Evolutionary conservation across 805 yeast species (phyloP), one percentile per base, ranked within the genome.

Genomic region (Yamadazyma scolyti): DNA sequence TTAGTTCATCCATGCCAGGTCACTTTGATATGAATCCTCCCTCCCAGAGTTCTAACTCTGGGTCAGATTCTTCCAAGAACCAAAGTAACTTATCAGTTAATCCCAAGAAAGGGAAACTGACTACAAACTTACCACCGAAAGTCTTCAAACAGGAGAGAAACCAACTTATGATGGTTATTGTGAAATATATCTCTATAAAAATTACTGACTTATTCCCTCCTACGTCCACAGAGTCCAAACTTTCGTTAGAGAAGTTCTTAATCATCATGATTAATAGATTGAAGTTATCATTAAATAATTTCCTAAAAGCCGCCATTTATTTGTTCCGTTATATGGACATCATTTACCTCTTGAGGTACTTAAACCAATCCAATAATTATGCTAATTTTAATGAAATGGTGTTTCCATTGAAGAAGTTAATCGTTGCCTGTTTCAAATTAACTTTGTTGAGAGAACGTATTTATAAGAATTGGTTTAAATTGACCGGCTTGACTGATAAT

Each of bases 241-340:
- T 65, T 26, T 64, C 69, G 1, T 50, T 66, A 34, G 72, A 66
- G 33, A 58, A 54, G 33, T 65, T 60, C 32, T 48, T 66, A 23
- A 48, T 65, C 39, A 46, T 64, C 27, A 49, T 65, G 36, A 53
- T 61, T 9, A 52, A 61, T 31, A 52, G 72, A 33, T 54, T 66
- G 28, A 54, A 53, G 31, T 44, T 66, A 24, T 42, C 62, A 1
- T 36, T 66, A 16, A 50, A 59, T 3, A 42, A 53, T 38, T 66
- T 66, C 40, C 53, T 66, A 55, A 62, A 59, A 35, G 65, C 69
- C 4, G 50, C 58, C 23, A 61, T 66, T 16, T 65, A 65, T 40
- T 49, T 66, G 27, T 66, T 66, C 50, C 52, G 72, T 31, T 66
- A 66, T 43, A 66, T 66, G 71, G 71, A 66, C 41, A 62, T 66